A percentile compares a stretch with the other conserved stretches of the same genome.
Evolutionary conservation across 164 flowering plant genomes (phyloP).

Genomic region (Berberis vulgaris): DNA sequence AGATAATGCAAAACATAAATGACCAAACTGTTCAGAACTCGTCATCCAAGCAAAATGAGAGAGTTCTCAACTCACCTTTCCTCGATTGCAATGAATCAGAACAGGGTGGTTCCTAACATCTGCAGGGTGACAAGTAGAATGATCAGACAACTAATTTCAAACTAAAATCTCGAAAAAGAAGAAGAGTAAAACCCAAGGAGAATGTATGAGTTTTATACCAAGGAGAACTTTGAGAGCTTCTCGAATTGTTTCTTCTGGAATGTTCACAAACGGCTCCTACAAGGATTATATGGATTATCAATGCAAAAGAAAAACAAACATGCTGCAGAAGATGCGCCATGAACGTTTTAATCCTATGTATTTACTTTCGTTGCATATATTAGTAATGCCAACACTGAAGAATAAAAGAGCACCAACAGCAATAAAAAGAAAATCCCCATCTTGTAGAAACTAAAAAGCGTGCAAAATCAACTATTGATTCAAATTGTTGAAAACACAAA

Average conservation of each 20-base stretch:
- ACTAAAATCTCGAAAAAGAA: not conserved
- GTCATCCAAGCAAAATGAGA: not conserved
- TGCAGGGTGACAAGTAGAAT: slow-evolving; percentile 3
- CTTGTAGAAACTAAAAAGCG: too few relatives aligned
- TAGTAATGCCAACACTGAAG: too few relatives aligned
- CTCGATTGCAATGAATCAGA: slow-evolving; percentile 75
- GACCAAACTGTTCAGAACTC: not conserved
- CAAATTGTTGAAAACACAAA: too few relatives aligned
- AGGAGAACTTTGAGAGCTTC: slow-evolving; percentile 68
- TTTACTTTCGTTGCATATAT: too few relatives aligned
- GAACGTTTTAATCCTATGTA: too few relatives aligned
- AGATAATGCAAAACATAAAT: not conserved
- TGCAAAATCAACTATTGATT: too few relatives aligned
- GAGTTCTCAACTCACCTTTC: slow-evolving; percentile 43
- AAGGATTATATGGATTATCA: slow-evolving; percentile 12
- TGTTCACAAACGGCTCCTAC: slow-evolving; percentile 81
- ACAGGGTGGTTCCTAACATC: slow-evolving; percentile 68
- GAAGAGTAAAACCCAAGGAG: not conserved
- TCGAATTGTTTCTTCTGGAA: slow-evolving; percentile 58
- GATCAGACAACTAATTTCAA: not conserved
- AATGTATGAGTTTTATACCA: slow-evolving; percentile 28
- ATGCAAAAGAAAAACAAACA: not conserved
- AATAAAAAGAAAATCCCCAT: too few relatives aligned
- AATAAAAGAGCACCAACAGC: too few relatives aligned
- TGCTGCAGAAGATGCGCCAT: too few relatives aligned